Conservation (phyloP, 208 protist species). For the Acanthamoeba healyi region DNA sequence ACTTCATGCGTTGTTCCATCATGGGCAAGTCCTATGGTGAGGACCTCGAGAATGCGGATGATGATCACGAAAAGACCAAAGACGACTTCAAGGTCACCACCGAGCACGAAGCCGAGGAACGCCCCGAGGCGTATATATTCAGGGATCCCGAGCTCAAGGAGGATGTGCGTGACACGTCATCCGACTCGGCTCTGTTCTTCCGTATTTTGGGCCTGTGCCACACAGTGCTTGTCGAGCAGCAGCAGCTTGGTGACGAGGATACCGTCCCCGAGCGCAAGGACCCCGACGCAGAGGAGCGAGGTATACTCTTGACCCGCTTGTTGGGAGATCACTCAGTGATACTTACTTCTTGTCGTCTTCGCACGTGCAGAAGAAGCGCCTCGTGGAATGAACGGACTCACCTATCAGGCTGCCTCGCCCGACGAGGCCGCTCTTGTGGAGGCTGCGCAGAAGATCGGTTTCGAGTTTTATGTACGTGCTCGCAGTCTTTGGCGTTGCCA, state of each 20-base stretch:
- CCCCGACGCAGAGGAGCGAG: neutral
- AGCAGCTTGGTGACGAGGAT: no score
- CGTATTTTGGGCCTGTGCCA: constrained; percentile 3
- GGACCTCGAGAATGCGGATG: neutral
- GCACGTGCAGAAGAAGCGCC: no score
- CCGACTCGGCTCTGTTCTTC: constrained; percentile 51
- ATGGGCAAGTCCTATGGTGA: constrained; percentile 68
- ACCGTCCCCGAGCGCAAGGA: neutral
- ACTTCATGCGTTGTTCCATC: constrained; percentile 86
- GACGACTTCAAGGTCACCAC: no score
- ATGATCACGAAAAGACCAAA: neutral
- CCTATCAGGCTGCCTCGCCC: constrained; percentile 94
- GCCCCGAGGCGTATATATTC: no score
- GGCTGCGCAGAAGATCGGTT: constrained; percentile 90
- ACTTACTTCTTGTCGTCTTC: no score
- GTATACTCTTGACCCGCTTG: no score
- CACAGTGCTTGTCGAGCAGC: no score
- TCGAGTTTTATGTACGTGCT: constrained; percentile 51
- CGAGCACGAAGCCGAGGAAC: no score
- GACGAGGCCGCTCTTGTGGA: constrained; percentile 96
- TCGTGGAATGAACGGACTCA: constrained; percentile 9
- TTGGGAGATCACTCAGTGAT: no score
- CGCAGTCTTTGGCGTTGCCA: no score
- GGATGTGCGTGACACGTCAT: neutral
- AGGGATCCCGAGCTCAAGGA: no score